Evolutionary conservation across 2,329 filamentous ascomycete genomes (phyloP).

Genomic region (Colletotrichum godetiae): DNA sequence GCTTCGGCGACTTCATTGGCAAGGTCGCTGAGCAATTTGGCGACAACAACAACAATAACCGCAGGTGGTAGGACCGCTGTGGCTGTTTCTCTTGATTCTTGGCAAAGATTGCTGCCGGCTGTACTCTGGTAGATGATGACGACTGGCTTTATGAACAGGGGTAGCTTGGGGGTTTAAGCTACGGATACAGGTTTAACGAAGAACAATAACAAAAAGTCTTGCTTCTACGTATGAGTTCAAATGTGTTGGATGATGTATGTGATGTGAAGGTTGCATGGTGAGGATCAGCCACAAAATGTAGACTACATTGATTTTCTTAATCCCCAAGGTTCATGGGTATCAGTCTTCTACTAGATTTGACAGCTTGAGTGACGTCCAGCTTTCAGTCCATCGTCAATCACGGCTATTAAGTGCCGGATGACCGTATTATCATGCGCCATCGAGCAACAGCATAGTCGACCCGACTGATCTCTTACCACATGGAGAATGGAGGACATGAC

Average conservation of each 20-base stretch:
- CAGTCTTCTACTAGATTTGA: background rate
- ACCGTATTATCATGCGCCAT: background rate
- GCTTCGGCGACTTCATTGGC: conserved; percentile 39
- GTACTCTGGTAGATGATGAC: conserved; percentile 6
- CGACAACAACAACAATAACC: conserved; percentile 34
- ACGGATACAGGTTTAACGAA: conserved; percentile 10
- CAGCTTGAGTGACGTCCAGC: background rate
- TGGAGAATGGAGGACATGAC: background rate
- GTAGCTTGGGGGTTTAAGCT: conserved; percentile 1
- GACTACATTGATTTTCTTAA: background rate
- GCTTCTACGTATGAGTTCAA: background rate
- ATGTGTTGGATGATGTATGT: background rate
- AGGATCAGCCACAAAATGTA: background rate
- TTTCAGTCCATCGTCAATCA: background rate
- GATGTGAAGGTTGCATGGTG: background rate
- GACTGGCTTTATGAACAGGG: conserved; percentile 1
- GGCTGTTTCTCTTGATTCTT: conserved; percentile 1
- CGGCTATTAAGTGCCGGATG: background rate
- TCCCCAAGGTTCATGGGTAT: background rate
- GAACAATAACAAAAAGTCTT: conserved; percentile 23
- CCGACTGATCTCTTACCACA: background rate
- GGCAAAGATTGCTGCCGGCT: background rate
- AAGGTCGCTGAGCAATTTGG: conserved; percentile 35
- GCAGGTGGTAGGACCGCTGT: conserved; percentile 26
- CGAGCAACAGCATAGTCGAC: background rate